Evolutionary conservation across 2,329 filamentous ascomycete genomes (phyloP).

Genomic region (Chaetomium sp.): DNA sequence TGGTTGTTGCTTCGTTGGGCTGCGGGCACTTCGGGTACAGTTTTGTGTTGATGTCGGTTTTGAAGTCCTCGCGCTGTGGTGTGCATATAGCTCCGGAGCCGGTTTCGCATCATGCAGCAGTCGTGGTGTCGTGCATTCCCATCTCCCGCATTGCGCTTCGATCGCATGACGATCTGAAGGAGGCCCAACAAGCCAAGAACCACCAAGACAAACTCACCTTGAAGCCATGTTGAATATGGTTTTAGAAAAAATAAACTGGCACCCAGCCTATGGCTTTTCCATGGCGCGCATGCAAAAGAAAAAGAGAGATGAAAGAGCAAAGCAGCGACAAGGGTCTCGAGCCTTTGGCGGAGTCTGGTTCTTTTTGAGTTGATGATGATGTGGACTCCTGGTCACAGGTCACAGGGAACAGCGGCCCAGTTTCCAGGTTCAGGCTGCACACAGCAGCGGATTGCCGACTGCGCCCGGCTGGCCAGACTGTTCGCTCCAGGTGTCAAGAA

Average conservation of each 20-base stretch:
- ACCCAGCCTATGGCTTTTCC: not conserved
- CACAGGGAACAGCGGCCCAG: not conserved
- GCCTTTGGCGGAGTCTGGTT: not conserved
- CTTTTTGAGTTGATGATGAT: not conserved
- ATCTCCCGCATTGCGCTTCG: not conserved
- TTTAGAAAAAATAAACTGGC: not conserved
- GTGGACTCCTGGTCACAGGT: not conserved
- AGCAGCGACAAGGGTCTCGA: not conserved
- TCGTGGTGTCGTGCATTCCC: no score
- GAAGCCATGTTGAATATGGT: slow-evolving; percentile 20
- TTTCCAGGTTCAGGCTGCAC: not conserved
- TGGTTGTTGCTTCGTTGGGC: no score
- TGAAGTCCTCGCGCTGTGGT: no score
- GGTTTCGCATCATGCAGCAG: no score
- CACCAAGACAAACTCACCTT: slow-evolving; percentile 16
- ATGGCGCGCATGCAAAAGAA: slow-evolving; percentile 1
- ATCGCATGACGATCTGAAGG: not conserved
- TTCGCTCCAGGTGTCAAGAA: slow-evolving; percentile 13
- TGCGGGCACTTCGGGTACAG: no score
- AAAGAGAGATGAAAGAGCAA: not conserved
- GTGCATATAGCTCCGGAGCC: no score
- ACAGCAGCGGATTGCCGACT: slow-evolving; percentile 4
- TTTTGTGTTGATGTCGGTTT: no score
- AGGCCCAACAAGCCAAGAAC: not conserved
- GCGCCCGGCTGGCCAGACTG: not conserved